Conservation (phyloP, 2,329 filamentous ascomycete genomes). For the Niveomyces coronatus region DNA sequence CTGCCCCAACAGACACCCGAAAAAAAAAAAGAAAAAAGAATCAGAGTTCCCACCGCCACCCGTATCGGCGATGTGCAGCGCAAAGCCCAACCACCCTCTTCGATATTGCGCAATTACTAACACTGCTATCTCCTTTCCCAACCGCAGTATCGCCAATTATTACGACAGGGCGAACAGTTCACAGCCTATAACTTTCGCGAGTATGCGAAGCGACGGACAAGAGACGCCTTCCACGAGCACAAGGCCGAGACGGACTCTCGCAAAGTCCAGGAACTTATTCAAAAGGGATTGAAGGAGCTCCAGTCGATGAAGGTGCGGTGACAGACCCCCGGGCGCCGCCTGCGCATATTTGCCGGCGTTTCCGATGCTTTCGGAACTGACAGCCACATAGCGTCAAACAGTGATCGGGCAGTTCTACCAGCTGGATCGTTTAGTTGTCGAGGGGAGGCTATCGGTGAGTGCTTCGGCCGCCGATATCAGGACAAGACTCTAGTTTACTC, state of each 20-base stretch:
- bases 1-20: too few species aligned
- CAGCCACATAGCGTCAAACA: conserved; percentile 68
- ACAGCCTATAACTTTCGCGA: conserved; percentile 95
- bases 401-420: conserved; percentile 93
- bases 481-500: conserved; percentile 9
- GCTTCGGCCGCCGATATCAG: neutral
- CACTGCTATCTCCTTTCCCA: too few species aligned
- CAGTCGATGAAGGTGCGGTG: conserved; percentile 74
- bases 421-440: conserved; percentile 81
- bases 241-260: conserved; percentile 61
- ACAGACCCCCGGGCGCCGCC: neutral
- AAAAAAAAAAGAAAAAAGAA: conserved; percentile 1
- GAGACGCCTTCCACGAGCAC: conserved; percentile 82
- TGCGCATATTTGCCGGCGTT: neutral
- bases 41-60: neutral
- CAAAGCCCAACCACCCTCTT: neutral
- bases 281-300: conserved; percentile 77
- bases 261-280: conserved; percentile 76
- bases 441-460: conserved; percentile 69
- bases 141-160: conserved; percentile 88
- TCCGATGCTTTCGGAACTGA: neutral
- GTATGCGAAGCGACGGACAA: conserved; percentile 84
- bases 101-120: neutral
- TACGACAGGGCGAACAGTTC: conserved; percentile 80
- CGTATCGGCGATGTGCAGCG: neutral